Evolutionary conservation across 768 basidiomycete genomes (phyloP), one percentile per base, ranked within the genome.

Genomic region (Ephemerocybe angulata): DNA sequence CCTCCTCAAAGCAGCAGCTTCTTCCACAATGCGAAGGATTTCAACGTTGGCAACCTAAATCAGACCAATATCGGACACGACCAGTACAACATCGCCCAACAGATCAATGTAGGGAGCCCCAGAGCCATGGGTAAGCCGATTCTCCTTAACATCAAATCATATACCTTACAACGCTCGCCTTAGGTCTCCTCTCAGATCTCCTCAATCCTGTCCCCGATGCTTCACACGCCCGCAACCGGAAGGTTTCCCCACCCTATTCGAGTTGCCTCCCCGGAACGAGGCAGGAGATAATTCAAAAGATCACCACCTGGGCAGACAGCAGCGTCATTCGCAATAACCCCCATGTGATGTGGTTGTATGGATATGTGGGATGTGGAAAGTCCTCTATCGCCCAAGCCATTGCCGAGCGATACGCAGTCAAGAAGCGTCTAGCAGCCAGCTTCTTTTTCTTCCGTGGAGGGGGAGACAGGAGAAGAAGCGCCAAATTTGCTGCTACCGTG

Each of bases 361-460:
- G 46, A 27, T 24, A 24, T 2, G 3, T 44, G 19, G 8, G n/a
- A n/a, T 21, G 42, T 21, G 19, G 1, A 25, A 13, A 15, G 24
- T 21, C 24, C 21, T 13, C 8, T 3, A 13, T 44, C 10, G n/a
- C 21, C 25, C 44, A 47, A 41, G 35, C 42, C 8, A 33, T 44
- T 10, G 53, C 43, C 13, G 44, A 47, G n/a, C 10, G 12, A 27
- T 35, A 40, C n/a, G 47, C 22, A 1, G 47, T 15, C 1, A 17
- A 22, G 10, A 31, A 31, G n/a, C 37, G 11, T 13, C 48, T 55
- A 4, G 19, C 27, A 6, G 48, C 31, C 21, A 49, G 37, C 13
- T 50, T 49, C 48, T 55, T 55, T 28, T 55, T 55, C 27, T 50
- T 49, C 19, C 48, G 54, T 7, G 42, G 28, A 3, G 10, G 25